Base-by-base conservation (phyloP, 768 basidiomycete genomes). In the Mycena polygramma region DNA sequence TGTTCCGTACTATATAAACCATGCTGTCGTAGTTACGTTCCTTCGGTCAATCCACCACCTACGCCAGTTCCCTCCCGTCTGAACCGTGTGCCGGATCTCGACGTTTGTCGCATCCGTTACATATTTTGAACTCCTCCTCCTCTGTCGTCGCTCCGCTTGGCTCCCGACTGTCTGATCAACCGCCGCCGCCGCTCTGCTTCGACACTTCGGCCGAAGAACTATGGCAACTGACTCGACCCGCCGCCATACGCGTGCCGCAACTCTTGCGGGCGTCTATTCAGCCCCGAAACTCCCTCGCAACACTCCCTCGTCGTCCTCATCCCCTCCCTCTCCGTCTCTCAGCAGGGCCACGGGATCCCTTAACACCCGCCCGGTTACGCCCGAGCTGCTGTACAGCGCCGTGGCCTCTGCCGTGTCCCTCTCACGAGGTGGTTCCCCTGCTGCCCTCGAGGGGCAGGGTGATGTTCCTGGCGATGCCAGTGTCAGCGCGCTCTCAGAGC, bases 151-250 rank as follows among this genome's bases (percentile, higher is more conserved):
- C 53, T 54, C 17, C 19, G 35, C 53, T n/a, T 35, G 53, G 35
- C 53, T 54, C 53, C 30, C 53, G 53, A 36, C 53, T 54, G 53
- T 54, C 53, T 54, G 53, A 54, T 54, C 53, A 54, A 54, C 53
- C 53, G 53, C 19, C 53, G 53, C 53, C 53, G 51, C 51, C 51
- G 36, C 53, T 36, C 9, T 54, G 53, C 53, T 7, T 52, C 51
- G 51, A 52, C 51, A 26, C 26, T 10, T 8, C 51, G 9, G 24
- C 51, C 51, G 15, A 26, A 26, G 51, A 52, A 52, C 51, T 1
- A 52, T 52, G 51, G 13, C 51, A 4, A 13, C 51, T 17, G 51
- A 52, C 51, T n/a, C 51, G 51, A 52, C 4, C 26, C 51, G 22
- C 51, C 51, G 24, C 24, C 51, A 52, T 26, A 52, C 51, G 15